phyloP scores from a whole-genome alignment of 169 alveolate genomes.

The Babesia gibsoni region DNA sequence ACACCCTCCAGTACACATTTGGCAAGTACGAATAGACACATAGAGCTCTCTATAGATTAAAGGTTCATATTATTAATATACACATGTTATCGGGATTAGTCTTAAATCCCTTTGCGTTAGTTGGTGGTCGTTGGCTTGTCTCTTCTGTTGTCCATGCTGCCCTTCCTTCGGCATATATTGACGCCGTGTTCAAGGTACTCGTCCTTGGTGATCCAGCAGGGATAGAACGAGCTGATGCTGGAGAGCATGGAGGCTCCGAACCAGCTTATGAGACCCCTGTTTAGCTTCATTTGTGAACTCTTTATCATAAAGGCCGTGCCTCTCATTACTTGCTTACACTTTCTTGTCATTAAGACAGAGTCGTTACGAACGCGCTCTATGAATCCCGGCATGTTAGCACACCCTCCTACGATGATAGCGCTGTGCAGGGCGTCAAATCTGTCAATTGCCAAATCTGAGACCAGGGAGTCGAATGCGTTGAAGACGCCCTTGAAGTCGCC shows the following conservation, averaged over 20 bases:
- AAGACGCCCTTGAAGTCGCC: background rate
- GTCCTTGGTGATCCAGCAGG: slow-evolving; percentile 91
- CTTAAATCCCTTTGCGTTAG: too few species aligned
- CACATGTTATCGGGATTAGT: too few species aligned
- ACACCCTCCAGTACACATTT: too few species aligned
- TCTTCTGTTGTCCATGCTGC: too few species aligned
- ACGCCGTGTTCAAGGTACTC: slow-evolving; percentile 90
- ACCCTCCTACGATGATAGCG: slow-evolving; percentile 1
- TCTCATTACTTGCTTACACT: background rate
- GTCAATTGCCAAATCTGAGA: background rate
- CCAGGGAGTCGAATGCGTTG: background rate
- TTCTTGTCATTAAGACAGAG: background rate
- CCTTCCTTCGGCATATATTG: slow-evolving; percentile 26
- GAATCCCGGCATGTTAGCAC: slow-evolving; percentile 15
- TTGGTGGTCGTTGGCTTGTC: too few species aligned
- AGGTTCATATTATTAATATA: too few species aligned
- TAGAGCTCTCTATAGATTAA: too few species aligned
- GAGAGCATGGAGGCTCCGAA: slow-evolving; percentile 96
- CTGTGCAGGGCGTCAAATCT: background rate
- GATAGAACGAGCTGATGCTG: slow-evolving; percentile 93
- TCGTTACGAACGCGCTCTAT: background rate
- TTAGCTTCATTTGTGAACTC: background rate
- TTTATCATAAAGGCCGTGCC: background rate
- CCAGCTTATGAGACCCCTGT: slow-evolving; percentile 90
- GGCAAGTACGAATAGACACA: too few species aligned